These are phyloP conservation scores for Spatholobus suberectus DNA, from an alignment of 306 rosid genomes.

Conservation along the genomic window DNA sequence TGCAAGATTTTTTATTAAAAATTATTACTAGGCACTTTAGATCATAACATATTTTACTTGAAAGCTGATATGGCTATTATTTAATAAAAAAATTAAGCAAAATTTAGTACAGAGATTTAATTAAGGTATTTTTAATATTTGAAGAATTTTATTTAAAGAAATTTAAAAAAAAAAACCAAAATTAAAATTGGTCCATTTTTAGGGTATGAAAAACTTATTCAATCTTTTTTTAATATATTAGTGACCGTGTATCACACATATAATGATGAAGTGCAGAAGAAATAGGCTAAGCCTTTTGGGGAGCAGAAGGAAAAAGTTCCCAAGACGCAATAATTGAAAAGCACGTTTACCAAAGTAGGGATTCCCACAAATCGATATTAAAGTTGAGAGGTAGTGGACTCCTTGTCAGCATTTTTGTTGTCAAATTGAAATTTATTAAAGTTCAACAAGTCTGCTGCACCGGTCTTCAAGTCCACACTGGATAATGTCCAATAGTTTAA, in stretches of 20 bases:
- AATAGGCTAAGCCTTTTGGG: background rate
- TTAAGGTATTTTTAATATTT: too few relatives aligned
- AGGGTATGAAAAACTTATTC: too few relatives aligned
- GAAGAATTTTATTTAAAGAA: too few relatives aligned
- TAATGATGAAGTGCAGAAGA: background rate
- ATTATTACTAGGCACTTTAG: too few relatives aligned
- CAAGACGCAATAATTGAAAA: background rate
- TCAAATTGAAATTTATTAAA: background rate
- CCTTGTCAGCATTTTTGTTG: slow-evolving; percentile 36
- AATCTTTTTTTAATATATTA: too few relatives aligned
- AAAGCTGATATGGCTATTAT: too few relatives aligned
- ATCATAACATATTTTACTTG: too few relatives aligned
- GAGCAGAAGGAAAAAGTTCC: background rate
- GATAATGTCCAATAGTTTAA: background rate
- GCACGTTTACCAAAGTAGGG: background rate
- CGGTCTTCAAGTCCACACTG: background rate
- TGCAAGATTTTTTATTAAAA: too few relatives aligned
- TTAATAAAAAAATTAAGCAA: too few relatives aligned
- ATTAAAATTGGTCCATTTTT: too few relatives aligned
- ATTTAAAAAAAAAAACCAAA: too few relatives aligned
- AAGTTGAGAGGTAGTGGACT: slow-evolving; percentile 19
- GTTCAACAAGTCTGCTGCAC: background rate
- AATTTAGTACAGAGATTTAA: too few relatives aligned
- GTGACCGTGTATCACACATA: background rate
- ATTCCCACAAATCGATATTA: background rate